These are phyloP conservation scores for Silene vulgaris DNA, from an alignment of 179 eudicot species.

Conservation along the genomic window DNA sequence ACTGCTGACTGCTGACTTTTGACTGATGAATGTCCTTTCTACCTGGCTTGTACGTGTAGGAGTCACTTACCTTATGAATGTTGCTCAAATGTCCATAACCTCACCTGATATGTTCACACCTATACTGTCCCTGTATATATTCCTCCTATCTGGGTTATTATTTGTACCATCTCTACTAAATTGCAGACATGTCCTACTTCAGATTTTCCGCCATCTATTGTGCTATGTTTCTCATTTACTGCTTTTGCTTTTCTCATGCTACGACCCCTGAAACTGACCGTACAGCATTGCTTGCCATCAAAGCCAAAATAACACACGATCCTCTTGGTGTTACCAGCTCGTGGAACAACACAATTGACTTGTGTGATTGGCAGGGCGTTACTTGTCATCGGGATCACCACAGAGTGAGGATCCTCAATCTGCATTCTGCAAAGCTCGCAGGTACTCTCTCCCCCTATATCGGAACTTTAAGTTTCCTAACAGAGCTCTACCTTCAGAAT, in stretches of 20 bases:
- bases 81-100: too few species aligned
- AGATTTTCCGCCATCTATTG: background rate
- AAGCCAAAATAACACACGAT: constrained; percentile 21
- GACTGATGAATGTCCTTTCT: too few species aligned
- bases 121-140: too few species aligned
- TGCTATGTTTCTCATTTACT: constrained; percentile 1
- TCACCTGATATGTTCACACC: too few species aligned
- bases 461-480: constrained; percentile 22
- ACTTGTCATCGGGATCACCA: constrained; percentile 7
- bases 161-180: background rate
- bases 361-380: constrained; percentile 24
- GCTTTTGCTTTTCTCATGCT: background rate
- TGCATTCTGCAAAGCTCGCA: constrained; percentile 7
- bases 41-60: too few species aligned
- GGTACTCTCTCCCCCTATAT: constrained; percentile 19
- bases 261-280: constrained; percentile 14
- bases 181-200: background rate
- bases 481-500: background rate
- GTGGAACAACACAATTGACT: constrained; percentile 19
- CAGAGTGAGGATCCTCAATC: constrained; percentile 8
- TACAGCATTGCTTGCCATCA: constrained; percentile 20
- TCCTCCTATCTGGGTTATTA: too few species aligned
- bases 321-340: constrained; percentile 17
- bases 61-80: too few species aligned
- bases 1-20: too few species aligned